Base-by-base conservation (phyloP, 768 basidiomycete genomes). In the Serpula lacrymans region DNA sequence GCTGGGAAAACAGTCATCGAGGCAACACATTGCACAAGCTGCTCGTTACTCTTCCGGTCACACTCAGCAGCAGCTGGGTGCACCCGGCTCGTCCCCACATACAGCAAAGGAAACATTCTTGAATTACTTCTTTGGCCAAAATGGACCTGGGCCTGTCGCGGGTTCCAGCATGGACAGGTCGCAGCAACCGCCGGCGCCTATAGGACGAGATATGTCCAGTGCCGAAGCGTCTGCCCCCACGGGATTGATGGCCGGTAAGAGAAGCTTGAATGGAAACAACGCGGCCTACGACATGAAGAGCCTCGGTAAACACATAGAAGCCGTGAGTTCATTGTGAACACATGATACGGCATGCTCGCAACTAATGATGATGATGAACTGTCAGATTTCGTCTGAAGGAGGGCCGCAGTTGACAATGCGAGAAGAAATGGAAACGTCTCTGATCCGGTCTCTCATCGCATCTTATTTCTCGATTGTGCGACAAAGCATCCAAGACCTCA, bases 231-330 rank as follows among this genome's bases (percentile, higher is more conserved):
- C 67, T 24, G 60, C 78, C 33, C 71, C 74, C 23, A 65, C 75
- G 11, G 85, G 86, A 4, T 57, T 88, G 20, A 72, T 87, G 77
- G 77, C 78, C 14, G 76, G 78, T 11, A 84, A 80, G 64, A 67
- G 77, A 37, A 69, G 71, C 9, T 58, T 88, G 35, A 88, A 93
- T 51, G 85, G 76, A 10, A 86, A 71, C 59, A 86, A 75, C 52
- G 87, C 93, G 41, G 93, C 88, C 34, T 97, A 82, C 61, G 96
- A 98, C 60, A 99, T 99, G 96, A 97, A 92, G 74, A 96, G 92
- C 57, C 71, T 98, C 38, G 92, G 94, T 30, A 93, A 87, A 65
- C 96, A 99, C 56, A 88, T 99, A 44, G 96, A 99, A 64, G 89
- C 94, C 48, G 94, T 97, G 55, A 74, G 89, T 80, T 20, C 11